Evolutionary conservation across 2,329 filamentous ascomycete genomes (phyloP).

Genomic region (Aspergillus transmontanensis): DNA sequence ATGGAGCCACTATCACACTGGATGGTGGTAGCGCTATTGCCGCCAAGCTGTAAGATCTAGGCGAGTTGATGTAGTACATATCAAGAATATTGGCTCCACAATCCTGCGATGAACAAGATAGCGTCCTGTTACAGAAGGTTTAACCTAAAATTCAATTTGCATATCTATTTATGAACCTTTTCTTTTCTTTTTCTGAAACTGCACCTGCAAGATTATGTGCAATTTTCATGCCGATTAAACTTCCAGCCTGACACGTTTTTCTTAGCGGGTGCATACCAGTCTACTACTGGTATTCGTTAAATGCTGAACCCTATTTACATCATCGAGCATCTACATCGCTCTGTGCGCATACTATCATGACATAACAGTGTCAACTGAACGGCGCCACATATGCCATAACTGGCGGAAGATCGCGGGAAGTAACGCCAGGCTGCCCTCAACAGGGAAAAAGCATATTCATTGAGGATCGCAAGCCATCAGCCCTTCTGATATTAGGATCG

Average conservation of each 20-base stretch:
- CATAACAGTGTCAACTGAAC: background rate
- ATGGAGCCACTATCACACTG: slow-evolving; percentile 65
- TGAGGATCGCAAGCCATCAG: background rate
- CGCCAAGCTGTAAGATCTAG: slow-evolving; percentile 40
- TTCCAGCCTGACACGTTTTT: background rate
- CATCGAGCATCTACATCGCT: background rate
- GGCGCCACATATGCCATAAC: background rate
- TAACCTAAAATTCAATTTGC: background rate
- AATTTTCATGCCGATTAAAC: background rate
- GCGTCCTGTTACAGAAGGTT: background rate
- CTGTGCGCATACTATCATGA: background rate
- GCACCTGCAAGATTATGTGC: background rate
- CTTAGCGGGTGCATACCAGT: background rate
- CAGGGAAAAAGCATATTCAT: background rate
- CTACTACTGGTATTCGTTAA: background rate
- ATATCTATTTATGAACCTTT: background rate
- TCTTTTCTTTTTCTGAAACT: background rate
- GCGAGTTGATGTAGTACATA: background rate
- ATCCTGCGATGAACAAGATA: background rate
- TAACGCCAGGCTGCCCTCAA: background rate
- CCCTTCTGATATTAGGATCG: background rate
- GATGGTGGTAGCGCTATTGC: slow-evolving; percentile 58
- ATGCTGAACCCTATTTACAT: background rate
- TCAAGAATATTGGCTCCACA: background rate
- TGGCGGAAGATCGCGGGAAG: background rate